Base-by-base conservation (phyloP, 768 basidiomycete species). In the Naganishia vaughanmartiniae region DNA sequence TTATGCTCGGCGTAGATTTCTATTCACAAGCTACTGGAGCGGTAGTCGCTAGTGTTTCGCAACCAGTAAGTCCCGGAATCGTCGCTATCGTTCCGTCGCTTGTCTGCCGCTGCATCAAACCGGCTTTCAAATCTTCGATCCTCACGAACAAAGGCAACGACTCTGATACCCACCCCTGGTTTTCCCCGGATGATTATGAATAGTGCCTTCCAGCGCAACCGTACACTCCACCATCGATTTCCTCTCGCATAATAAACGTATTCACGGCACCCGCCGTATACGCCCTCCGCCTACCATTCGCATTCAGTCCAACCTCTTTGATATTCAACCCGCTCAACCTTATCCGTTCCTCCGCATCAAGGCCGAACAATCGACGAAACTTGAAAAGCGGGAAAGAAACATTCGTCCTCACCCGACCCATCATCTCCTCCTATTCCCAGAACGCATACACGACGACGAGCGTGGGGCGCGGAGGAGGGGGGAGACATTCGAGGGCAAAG, bases 1-100 rank as follows among this genome's bases (percentile, higher is more conserved):
- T 81, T 65, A 81, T 81, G 80, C 68, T 81, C 12, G 70, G 74
- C 17, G 54, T 81, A 2, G 77, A 81, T 26, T 67, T 81, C 36
- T 53, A 67, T 24, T 72, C 71, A 6, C 56, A 68, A 21, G 46
- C 57, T 26, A 67, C 42, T 34, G 66, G 66, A 42, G 66, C 60
- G 17, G 39, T 57, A 12, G 28, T 72, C 9, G 30, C 42, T 6
- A 63, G 56, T 21, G 53, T 72, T 7, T 66, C 66, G 11, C 71
- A 72, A 28, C 71, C 71, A 0, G 71, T 72, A 24, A 68, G 71
- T 65, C n/a, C 6, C 2, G 15, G 10, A 12, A 36, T 36, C 10
- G n/a, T n/a, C n/a, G n/a, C n/a, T n/a, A n/a, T n/a, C n/a, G n/a
- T n/a, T n/a, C n/a, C n/a, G n/a, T n/a, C n/a, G n/a, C n/a, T n/a